phyloP scores from a whole-genome alignment of 176 grass and related monocot genomes.

The Olyra latifolia region DNA sequence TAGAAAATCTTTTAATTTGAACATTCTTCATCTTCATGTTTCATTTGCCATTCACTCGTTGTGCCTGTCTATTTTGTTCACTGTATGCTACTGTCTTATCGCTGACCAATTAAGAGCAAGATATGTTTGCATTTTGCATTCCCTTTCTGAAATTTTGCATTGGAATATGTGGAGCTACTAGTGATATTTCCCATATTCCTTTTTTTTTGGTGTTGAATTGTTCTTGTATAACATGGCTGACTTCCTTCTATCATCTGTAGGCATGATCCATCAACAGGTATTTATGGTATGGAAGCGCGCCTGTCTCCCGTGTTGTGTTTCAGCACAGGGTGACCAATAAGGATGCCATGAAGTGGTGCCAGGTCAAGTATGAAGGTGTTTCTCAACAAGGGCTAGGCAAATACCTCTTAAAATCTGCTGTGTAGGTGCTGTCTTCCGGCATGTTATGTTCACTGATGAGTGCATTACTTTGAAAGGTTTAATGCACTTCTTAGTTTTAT shows the following conservation, averaged over 20 bases:
- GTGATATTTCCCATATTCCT: background rate
- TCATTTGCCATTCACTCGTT: background rate
- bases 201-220: background rate
- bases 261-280: conserved; percentile 40
- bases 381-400: conserved; percentile 41
- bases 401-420: conserved; percentile 6
- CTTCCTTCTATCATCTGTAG: background rate
- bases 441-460: background rate
- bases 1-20: background rate
- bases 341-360: conserved; percentile 47
- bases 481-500: background rate
- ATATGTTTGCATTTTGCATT: background rate
- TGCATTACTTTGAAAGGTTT: background rate
- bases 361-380: conserved; percentile 42
- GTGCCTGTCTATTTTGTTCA: background rate
- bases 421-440: background rate
- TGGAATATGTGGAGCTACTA: background rate
- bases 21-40: background rate
- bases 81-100: background rate
- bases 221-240: background rate
- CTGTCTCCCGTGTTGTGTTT: too few species aligned
- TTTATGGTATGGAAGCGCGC: conserved; percentile 54
- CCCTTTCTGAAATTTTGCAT: background rate
- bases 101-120: background rate
- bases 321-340: too few species aligned